A percentile compares a stretch with the other conserved stretches of the same genome.
Evolutionary conservation across 139 green algal species (phyloP).

Genomic region (Volvox reticuliferus): DNA sequence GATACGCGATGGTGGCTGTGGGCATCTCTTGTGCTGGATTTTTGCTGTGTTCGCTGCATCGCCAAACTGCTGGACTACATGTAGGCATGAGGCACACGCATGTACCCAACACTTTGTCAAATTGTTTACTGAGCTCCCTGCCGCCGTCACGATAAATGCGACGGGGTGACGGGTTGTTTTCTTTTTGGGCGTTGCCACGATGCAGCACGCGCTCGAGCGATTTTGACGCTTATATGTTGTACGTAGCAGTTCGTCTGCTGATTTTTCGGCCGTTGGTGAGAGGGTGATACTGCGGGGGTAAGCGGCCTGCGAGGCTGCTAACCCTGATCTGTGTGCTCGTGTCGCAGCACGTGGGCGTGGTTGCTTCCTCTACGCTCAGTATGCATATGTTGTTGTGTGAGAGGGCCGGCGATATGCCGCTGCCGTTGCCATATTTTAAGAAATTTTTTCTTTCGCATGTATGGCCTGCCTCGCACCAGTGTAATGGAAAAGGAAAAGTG

Average conservation of each 20-base stretch:
- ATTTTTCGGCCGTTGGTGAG: constrained; percentile 13
- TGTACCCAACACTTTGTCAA: neutral
- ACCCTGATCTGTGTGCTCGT: no score
- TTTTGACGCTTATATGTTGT: constrained; percentile 26
- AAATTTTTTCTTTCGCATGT: neutral
- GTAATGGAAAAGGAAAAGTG: neutral
- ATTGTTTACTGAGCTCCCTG: neutral
- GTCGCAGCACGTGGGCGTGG: no score
- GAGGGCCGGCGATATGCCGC: neutral
- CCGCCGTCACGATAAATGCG: neutral
- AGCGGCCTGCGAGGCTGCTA: neutral
- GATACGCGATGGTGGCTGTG: no score
- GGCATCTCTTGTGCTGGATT: no score
- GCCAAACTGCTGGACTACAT: no score
- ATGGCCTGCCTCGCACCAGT: neutral
- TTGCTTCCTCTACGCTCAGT: neutral
- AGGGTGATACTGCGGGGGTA: neutral
- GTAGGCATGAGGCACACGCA: neutral
- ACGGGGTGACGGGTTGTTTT: neutral
- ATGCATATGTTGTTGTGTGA: neutral
- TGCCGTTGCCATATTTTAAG: neutral
- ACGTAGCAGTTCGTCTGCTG: neutral
- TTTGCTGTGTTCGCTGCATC: no score
- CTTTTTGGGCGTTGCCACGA: neutral
- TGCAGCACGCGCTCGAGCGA: constrained; percentile 9